Conservation (phyloP, 2,329 filamentous ascomycete genomes). For the Phialemoniopsis sp. region DNA sequence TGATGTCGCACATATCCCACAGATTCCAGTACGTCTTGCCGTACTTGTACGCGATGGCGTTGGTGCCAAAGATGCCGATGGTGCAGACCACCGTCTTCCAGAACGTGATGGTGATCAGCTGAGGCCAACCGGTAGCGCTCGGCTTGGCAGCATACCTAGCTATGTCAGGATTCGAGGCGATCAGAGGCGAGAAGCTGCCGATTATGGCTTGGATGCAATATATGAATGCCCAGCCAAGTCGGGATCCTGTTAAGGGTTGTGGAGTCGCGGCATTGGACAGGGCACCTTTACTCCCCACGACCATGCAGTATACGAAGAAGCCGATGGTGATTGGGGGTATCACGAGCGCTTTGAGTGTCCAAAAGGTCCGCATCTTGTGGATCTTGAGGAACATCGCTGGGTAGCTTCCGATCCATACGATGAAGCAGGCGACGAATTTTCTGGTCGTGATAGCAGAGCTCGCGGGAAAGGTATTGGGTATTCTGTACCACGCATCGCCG, state of each 20-base stretch:
- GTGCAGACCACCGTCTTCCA: conserved; percentile 1
- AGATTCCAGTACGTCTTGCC: conserved; percentile 1
- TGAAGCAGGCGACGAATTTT: conserved; percentile 1
- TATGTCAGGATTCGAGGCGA: conserved; percentile 1
- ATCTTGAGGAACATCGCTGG: conserved; percentile 1
- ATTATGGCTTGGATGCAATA: conserved; percentile 1
- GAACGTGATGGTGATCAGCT: conserved; percentile 1
- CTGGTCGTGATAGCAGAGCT: not conserved
- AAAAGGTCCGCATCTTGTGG: conserved; percentile 1
- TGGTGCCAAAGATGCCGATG: conserved; percentile 2
- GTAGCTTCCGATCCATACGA: conserved; percentile 1
- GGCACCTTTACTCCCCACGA: not conserved
- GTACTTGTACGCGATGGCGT: conserved; percentile 1
- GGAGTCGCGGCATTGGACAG: not conserved
- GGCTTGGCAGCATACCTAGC: conserved; percentile 1
- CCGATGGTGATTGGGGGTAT: conserved; percentile 1
- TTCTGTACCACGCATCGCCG: conserved; percentile 1
- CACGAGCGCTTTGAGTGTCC: not conserved
- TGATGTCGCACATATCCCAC: conserved; percentile 1
- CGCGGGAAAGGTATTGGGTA: conserved; percentile 1
- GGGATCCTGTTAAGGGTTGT: not conserved
- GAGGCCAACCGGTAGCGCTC: not conserved
- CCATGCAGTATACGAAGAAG: conserved; percentile 2
- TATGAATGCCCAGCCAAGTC: conserved; percentile 1
- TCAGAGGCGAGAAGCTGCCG: conserved; percentile 1